Percentiles rank a stretch among this genome's conserved stretches.
Conservation (phyloP, 2,329 filamentous ascomycete genomes). For the Colletotrichum sp. region DNA sequence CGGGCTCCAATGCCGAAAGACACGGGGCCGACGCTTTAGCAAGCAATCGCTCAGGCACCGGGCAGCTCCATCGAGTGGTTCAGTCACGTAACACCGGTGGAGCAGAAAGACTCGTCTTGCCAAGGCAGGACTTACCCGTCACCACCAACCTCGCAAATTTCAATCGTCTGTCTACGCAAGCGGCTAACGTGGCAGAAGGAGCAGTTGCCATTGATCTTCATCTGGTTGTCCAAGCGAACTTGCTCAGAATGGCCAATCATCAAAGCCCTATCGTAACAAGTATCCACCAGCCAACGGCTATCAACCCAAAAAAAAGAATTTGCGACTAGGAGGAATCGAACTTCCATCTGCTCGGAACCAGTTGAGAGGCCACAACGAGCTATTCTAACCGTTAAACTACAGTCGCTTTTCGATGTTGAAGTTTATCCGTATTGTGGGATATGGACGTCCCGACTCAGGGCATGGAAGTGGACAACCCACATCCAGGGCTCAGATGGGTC, state of each 20-base stretch:
- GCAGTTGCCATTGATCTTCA: not conserved
- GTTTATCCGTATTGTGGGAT: not conserved
- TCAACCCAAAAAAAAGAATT: not conserved
- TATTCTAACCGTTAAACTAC: constrained; percentile 12
- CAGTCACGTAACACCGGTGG: not conserved
- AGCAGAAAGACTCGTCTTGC: not conserved
- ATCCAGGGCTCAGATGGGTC: not conserved
- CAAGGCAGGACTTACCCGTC: not conserved
- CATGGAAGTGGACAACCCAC: not conserved
- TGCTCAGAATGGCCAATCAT: not conserved
- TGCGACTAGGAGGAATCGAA: constrained; percentile 11
- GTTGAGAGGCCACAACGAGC: constrained; percentile 12
- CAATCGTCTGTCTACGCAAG: not conserved
- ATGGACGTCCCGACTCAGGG: not conserved
- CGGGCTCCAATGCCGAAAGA: constrained; percentile 13
- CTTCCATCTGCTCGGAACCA: constrained; percentile 13
- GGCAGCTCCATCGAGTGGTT: not conserved
- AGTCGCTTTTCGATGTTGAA: not conserved
- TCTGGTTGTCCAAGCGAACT: not conserved
- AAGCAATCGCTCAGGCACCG: not conserved
- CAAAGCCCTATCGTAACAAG: not conserved
- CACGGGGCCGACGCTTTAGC: not conserved
- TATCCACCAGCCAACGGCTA: not conserved
- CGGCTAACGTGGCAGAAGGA: not conserved
- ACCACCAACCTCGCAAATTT: not conserved